Conservation (phyloP, 306 rosid species). For the Alnus rubra region DNA sequence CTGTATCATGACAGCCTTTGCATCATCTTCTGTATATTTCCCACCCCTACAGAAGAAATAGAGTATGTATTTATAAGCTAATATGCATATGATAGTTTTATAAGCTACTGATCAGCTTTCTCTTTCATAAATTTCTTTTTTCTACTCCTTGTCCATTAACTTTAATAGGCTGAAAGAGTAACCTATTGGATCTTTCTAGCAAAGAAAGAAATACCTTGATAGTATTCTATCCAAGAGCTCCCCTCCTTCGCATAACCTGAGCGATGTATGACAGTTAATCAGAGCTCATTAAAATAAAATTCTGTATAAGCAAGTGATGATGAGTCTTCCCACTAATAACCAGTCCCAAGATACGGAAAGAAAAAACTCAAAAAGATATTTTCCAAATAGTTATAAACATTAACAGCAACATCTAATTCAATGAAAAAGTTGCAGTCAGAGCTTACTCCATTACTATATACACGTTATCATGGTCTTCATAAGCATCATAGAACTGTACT, state of each 20-base stretch:
- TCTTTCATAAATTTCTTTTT: slow-evolving; percentile 3
- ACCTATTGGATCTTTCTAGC: slow-evolving; percentile 9
- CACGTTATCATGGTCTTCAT: slow-evolving; percentile 82
- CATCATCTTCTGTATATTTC: slow-evolving; percentile 90
- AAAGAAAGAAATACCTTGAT: slow-evolving; percentile 55
- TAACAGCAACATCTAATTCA: slow-evolving; percentile 6
- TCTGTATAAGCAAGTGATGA: neutral
- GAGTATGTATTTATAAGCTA: slow-evolving; percentile 16
- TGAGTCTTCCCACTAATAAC: slow-evolving; percentile 1
- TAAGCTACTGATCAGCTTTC: slow-evolving; percentile 7
- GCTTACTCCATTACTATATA: slow-evolving; percentile 95
- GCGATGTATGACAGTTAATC: slow-evolving; percentile 15
- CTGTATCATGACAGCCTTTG: slow-evolving; percentile 72
- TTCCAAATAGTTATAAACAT: neutral
- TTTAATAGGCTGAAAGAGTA: slow-evolving; percentile 11
- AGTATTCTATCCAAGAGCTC: slow-evolving; percentile 94
- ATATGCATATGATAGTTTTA: neutral
- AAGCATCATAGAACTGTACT: slow-evolving; percentile 73
- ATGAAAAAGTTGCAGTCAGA: slow-evolving; percentile 22
- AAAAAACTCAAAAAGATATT: slow-evolving; percentile 17
- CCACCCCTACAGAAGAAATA: slow-evolving; percentile 73
- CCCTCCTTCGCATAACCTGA: slow-evolving; percentile 93
- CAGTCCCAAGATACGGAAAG: slow-evolving; percentile 7
- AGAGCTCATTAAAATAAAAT: neutral
- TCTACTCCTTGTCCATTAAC: slow-evolving; percentile 8